Evolutionary conservation across 2,329 filamentous ascomycete genomes (phyloP).

Genomic region (Sporothrix brasiliensis): DNA sequence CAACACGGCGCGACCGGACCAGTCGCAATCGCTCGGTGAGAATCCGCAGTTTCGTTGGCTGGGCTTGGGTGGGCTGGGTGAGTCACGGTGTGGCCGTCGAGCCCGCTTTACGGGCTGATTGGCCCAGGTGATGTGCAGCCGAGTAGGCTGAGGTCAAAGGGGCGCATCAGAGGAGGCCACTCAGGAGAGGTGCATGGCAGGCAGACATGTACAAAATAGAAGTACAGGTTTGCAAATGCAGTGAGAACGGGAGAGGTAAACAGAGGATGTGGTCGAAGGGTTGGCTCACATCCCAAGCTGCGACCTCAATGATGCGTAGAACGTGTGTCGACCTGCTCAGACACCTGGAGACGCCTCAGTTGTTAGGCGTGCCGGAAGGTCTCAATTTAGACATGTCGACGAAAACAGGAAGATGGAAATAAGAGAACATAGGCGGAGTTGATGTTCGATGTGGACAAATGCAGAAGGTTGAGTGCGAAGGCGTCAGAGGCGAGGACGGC

Average conservation of each 20-base stretch:
- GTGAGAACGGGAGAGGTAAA: neutral
- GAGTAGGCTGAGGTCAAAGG: too few species aligned
- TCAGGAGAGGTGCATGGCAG: constrained; percentile 16
- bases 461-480: neutral
- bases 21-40: constrained; percentile 16
- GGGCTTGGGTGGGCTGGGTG: neutral
- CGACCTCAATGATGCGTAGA: neutral
- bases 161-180: too few species aligned
- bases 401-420: neutral
- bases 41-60: neutral
- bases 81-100: constrained; percentile 22
- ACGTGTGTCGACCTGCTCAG: neutral
- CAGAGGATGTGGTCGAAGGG: neutral
- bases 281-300: constrained; percentile 18
- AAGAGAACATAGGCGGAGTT: neutral
- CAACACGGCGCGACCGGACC: constrained; percentile 2
- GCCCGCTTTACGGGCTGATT: neutral
- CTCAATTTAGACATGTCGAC: neutral
- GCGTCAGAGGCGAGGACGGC: too few species aligned
- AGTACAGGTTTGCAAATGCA: neutral
- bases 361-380: neutral
- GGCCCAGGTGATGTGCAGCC: neutral
- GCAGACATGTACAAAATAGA: neutral
- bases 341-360: neutral
- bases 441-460: neutral